Evolutionary conservation across 345 rosid species (phyloP).

Genomic region (Eucalyptus sp.): DNA sequence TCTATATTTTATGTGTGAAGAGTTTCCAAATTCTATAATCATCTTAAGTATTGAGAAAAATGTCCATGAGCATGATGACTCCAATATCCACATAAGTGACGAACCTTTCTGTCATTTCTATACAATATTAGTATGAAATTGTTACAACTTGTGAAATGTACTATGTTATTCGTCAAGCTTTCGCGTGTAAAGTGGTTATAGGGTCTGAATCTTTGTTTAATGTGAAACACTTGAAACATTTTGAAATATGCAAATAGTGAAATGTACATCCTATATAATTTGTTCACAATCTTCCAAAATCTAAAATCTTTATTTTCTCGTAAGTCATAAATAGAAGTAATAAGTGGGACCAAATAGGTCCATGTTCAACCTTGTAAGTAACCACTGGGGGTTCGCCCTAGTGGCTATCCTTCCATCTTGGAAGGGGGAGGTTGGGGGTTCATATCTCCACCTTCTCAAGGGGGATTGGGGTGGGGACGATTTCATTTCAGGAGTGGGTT

Average conservation of each 20-base stretch:
- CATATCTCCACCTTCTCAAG: too few relatives aligned
- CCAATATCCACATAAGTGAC: background rate
- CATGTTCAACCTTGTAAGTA: background rate
- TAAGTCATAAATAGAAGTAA: background rate
- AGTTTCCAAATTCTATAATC: background rate
- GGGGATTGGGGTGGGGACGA: too few relatives aligned
- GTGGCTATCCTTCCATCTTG: too few relatives aligned
- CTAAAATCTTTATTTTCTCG: background rate
- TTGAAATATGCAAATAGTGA: background rate
- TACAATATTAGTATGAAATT: background rate
- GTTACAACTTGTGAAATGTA: background rate
- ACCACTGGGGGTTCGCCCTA: too few relatives aligned
- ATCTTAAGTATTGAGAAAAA: background rate
- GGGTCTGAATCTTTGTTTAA: background rate
- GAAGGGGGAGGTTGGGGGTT: too few relatives aligned
- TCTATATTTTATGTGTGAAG: background rate
- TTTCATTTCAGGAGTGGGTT: too few relatives aligned
- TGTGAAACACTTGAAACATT: background rate
- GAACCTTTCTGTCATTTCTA: background rate
- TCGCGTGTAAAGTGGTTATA: background rate
- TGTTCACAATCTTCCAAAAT: background rate
- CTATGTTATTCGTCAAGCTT: background rate
- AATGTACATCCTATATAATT: background rate
- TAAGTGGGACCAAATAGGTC: background rate
- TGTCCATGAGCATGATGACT: background rate